Evolutionary conservation across 305 asterid species (phyloP), one percentile per base, ranked within the genome.

Genomic region (Plantago lanceolata): DNA sequence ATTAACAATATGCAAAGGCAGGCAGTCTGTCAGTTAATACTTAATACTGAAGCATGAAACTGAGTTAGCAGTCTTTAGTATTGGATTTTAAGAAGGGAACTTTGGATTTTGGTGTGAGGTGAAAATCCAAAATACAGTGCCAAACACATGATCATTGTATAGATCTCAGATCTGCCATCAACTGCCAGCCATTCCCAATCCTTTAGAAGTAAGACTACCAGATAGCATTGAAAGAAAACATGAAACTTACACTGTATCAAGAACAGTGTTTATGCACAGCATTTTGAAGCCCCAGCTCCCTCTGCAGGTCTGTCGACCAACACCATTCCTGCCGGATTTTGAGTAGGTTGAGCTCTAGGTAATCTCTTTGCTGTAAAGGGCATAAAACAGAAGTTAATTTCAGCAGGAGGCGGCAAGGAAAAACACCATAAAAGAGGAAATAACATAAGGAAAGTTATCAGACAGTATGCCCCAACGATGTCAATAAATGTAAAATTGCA

Each of bases 311-410:
- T 84, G 73, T 87, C 88, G 13, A 73, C 88, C 15, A 87, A 84
- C 72, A 87, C 89, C 96, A 90, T 82, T 72, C 96, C 97, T 8
- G 95, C 74, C n/a, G 89, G 79, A 70, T 80, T 86, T 75, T 78
- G 89, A 65, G 86, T 59, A 21, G 93, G 78, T 73, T 85, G 95
- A 74, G 96, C 90, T 70, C 86, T 81, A 61, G 93, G 93, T 64
- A 90, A 69, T 73, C 78, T 85, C 73, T 85, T 85, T 9, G 97
- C 96, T 90, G 89, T 66, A 70, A 35, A 64, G 51, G 67, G 16
- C 49, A 45, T 40, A 48, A 59, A 64, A 19, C 54, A 11, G 60
- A 48, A 48, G 49, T 19, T 11, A 45, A 64, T 13, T 17, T 48
- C 19, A 14, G 52, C 48, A 44, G 48, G 48, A 2, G 6, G n/a